Evolutionary conservation across 495 filamentous ascomycete species (phyloP).

Genomic region (Xylaria cubensis): DNA sequence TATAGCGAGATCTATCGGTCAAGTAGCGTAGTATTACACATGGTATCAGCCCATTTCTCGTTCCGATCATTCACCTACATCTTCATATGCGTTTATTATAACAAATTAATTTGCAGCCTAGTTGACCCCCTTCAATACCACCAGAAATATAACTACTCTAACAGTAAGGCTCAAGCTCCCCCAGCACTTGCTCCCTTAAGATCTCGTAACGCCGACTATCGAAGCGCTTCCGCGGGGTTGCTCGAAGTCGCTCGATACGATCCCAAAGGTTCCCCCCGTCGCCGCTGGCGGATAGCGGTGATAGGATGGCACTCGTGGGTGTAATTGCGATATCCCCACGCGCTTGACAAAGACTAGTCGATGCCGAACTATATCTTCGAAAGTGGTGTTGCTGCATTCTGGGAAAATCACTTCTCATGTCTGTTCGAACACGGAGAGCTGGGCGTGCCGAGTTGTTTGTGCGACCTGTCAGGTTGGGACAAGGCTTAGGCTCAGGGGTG

Average conservation of each 20-base stretch:
- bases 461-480: not conserved
- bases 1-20: not conserved
- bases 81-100: not conserved
- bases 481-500: not conserved
- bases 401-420: not conserved
- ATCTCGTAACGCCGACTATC: constrained; percentile 53
- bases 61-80: not conserved
- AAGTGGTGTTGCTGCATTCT: not conserved
- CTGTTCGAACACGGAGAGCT: constrained; percentile 10
- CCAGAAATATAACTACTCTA: not conserved
- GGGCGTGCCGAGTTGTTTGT: not conserved
- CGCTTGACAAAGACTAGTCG: not conserved
- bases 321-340: not conserved
- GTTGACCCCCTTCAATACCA: not conserved
- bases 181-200: constrained; percentile 54
- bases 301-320: constrained; percentile 18
- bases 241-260: constrained; percentile 54
- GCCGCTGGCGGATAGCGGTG: constrained; percentile 18
- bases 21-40: no score
- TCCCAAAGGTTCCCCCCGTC: constrained; percentile 34
- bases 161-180: constrained; percentile 23
- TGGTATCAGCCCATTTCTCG: not conserved
- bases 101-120: not conserved
- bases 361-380: constrained; percentile 5
- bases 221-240: constrained; percentile 55